Base-by-base conservation (phyloP, 306 rosid species). In the Glycine soja region DNA sequence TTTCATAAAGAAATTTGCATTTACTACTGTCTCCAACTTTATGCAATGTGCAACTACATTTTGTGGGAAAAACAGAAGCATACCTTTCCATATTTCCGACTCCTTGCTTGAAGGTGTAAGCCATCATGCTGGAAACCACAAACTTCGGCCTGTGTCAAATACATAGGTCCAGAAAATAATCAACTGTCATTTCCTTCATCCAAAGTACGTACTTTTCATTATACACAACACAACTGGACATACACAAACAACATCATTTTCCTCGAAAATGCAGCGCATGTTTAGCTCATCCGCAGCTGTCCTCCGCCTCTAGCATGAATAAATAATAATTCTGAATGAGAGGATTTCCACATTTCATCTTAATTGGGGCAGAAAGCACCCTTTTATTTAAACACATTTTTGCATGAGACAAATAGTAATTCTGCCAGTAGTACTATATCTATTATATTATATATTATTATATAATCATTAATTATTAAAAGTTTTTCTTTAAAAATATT, bases 41-140 rank as follows among this genome's bases (percentile, higher is more conserved):
- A 11, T 54, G 42, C 59, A 83, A 50, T 6, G 18, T 8, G 34
- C 16, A 24, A 43, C 15, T 9, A 64, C 8, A 50, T 58, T 80
- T 76, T 11, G 15, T 14, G 58, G 40, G 42, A 50, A 67, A 72
- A 71, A 45, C 70, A 47, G 73, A 43, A 2, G 48, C 34, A 46
- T 36, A 93, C 99, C 98, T 95, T 95, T 34, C 97, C 99, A 64
- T 91, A 95, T 83, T 93, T 93, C 86, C 89, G 94, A 79, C 98
- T 95, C 88, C 99, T 87, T 80, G 99, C 98, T 86, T 95, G 99
- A 81, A 95, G 96, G 82, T 95, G 97, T 76, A 95, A 84, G 59
- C 99, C 98, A 78, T 95, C 98, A 57, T 88, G 85, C 83, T 93
- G 98, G 58, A 87, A 85, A 72, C 97, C 96, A 40, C 98, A 97